Evolutionary conservation across 805 yeast genomes (phyloP), one percentile per base, ranked within the genome.

Genomic region (Yamadazyma laniorum): DNA sequence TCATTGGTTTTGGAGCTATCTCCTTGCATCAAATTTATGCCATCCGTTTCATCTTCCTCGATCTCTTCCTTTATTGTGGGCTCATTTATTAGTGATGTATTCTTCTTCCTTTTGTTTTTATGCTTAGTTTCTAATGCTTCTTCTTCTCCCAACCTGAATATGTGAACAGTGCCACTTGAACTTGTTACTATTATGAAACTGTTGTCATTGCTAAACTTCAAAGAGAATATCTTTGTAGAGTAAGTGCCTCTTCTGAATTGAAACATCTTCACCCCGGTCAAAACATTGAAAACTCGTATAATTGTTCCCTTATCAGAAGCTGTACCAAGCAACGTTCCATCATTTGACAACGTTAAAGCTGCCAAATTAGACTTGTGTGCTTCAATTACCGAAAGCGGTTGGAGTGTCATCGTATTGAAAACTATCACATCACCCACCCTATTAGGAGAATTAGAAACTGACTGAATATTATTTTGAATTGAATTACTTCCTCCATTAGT

Each of bases 271-370:
- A 67, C 62, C 0, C 90, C 89, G 1, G 80, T 74, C 2, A 72
- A 69, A 0, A 86, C 80, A 25, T 82, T 67, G 53, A 90, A 93
- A 3, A 93, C 82, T 31, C 98, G 66, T 3, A 91, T 79, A 16
- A 93, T 79, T 0, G 98, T 93, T 2, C 99, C 99, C 53, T 87
- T 86, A 25, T 74, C 79, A 0, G 96, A 86, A 5, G 96, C 88
- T 0, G 97, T 86, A 0, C 97, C 96, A 31, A 91, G 69, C 46
- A 86, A 65, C 2, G 77, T 69, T 0, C 97, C 97, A 51, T 85
- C 90, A 22, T 70, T 68, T 35, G 88, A 85, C 13, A 93, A 57
- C 1, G 83, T 65, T 32, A 89, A 59, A 2, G 79, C 72, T 3
- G 89, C 84, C 29, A 91, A 56, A 1, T 85, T 80, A 0, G 89